These are phyloP conservation scores for Xylariales sp. DNA, from an alignment of 2,329 filamentous ascomycete species.

Conservation along the genomic window DNA sequence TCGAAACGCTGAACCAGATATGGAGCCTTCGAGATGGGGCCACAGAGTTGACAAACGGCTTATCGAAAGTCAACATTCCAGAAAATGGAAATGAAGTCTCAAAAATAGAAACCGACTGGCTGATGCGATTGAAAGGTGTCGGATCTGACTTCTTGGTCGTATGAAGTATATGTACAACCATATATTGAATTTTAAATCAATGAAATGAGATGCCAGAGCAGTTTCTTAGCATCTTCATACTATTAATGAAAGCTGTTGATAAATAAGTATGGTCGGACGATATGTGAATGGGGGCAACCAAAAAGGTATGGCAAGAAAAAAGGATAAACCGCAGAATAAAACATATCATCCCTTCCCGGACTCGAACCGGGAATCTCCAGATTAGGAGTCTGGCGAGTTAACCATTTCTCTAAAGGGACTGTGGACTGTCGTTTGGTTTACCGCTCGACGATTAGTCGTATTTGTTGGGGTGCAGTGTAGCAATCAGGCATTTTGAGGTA, in stretches of 20 bases:
- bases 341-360: slow-evolving; percentile 1
- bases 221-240: neutral
- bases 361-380: slow-evolving; percentile 6
- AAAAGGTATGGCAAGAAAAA: neutral
- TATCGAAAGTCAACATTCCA: neutral
- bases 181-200: too few relatives aligned
- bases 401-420: slow-evolving; percentile 6
- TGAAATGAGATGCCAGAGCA: too few relatives aligned
- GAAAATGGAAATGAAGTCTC: neutral
- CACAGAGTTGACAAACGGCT: slow-evolving; percentile 11
- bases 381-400: slow-evolving; percentile 7
- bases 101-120: slow-evolving; percentile 24
- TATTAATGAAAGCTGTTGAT: neutral
- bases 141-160: slow-evolving; percentile 44
- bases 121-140: slow-evolving; percentile 36
- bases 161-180: too few relatives aligned
- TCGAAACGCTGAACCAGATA: slow-evolving; percentile 43
- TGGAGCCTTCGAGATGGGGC: slow-evolving; percentile 39
- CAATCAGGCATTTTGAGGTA: neutral
- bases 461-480: too few relatives aligned
- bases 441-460: neutral
- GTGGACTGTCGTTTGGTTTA: neutral
- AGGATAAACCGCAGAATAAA: neutral
- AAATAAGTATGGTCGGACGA: neutral
- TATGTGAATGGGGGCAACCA: neutral